These are phyloP conservation scores for Geosmithia putterillii DNA, from an alignment of 2,329 filamentous ascomycete species.

Conservation along the genomic window DNA sequence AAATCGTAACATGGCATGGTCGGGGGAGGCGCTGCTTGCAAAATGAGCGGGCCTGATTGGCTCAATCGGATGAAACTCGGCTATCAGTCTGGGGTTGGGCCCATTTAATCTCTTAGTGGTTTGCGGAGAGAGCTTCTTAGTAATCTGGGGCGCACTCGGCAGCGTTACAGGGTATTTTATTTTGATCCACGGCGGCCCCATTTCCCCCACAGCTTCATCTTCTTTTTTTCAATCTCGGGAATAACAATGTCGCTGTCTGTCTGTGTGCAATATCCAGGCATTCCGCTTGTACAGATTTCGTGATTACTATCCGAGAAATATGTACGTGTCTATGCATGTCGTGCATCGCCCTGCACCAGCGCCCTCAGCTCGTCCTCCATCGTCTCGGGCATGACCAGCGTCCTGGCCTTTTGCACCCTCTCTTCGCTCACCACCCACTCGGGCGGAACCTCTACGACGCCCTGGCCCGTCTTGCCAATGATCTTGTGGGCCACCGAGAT, in stretches of 20 bases:
- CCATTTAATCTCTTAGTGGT: not conserved
- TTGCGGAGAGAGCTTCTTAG: not conserved
- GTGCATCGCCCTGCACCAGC: not conserved
- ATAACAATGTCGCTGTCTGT: no score
- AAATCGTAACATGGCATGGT: constrained; percentile 20
- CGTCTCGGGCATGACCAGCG: constrained; percentile 10
- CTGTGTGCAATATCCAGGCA: not conserved
- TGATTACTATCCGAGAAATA: not conserved
- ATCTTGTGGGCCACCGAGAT: constrained; percentile 52
- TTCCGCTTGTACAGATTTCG: not conserved
- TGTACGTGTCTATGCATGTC: no score
- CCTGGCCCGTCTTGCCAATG: constrained; percentile 23
- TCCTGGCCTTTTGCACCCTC: constrained; percentile 7
- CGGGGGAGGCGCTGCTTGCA: constrained; percentile 18
- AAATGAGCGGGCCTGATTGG: constrained; percentile 20
- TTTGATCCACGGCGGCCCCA: no score
- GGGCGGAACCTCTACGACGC: constrained; percentile 30
- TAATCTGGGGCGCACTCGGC: not conserved
- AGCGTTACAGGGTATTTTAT: no score
- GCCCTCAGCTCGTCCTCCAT: constrained; percentile 12
- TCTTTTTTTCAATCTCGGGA: not conserved
- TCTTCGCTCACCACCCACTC: constrained; percentile 25
- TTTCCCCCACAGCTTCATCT: no score
- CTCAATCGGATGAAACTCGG: constrained; percentile 13
- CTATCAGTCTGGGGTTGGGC: constrained; percentile 1